Evolutionary conservation across 768 basidiomycete species (phyloP).

Genomic region (Lanmaoa pseudosensibilis): DNA sequence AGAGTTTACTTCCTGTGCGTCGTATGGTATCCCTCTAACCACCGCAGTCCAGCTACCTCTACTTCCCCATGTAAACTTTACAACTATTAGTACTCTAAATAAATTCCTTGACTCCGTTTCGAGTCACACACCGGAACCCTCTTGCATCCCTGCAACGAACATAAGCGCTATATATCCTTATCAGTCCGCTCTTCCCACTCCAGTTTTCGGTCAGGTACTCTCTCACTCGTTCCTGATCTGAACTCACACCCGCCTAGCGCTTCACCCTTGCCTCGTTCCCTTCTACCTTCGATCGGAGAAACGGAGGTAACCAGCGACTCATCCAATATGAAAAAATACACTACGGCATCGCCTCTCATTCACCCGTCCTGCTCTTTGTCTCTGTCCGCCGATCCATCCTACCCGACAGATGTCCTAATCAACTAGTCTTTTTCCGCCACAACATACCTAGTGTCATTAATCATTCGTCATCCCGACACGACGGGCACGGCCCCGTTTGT

Average conservation of each 20-base stretch:
- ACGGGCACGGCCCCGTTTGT: no score
- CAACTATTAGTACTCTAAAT: no score
- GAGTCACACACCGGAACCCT: neutral
- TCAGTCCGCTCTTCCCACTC: neutral
- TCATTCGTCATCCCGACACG: no score
- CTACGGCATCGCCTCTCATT: neutral
- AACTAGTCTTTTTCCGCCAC: no score
- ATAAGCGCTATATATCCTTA: slow-evolving; percentile 20
- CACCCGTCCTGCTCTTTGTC: neutral
- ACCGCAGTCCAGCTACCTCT: no score
- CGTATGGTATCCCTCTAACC: no score
- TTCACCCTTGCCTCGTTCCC: slow-evolving; percentile 1
- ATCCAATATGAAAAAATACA: slow-evolving; percentile 6
- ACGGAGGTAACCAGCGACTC: slow-evolving; percentile 24
- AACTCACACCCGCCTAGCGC: neutral
- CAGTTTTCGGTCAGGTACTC: neutral
- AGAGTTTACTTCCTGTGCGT: no score
- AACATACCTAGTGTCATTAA: no score
- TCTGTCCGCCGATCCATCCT: neutral
- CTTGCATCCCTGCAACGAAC: slow-evolving; percentile 9
- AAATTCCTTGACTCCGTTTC: no score
- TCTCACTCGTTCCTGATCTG: slow-evolving; percentile 19
- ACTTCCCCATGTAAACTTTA: no score
- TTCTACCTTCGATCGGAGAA: slow-evolving; percentile 12
- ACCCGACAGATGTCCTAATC: no score